phyloP scores from a whole-genome alignment of 352 stramenopile genomes.

The Globisporangium irregulare region DNA sequence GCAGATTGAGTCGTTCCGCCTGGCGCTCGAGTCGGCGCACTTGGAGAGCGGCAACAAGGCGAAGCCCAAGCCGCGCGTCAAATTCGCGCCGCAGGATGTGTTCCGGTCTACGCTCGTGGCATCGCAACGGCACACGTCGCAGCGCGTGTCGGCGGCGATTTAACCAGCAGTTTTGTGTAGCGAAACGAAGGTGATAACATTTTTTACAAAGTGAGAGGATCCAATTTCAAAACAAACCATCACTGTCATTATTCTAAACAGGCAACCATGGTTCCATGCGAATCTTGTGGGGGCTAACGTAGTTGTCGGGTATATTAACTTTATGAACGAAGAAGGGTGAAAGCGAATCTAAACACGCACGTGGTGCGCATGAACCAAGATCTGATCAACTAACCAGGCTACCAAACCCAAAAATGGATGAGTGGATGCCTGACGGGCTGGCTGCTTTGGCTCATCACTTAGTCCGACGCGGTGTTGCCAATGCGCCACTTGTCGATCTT shows the following conservation, averaged over 20 bases:
- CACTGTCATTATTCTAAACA: background rate
- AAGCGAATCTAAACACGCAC: background rate
- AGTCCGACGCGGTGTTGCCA: conserved; percentile 29
- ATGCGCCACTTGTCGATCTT: conserved; percentile 85
- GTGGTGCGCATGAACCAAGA: background rate
- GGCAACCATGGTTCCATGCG: background rate
- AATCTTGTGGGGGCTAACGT: background rate
- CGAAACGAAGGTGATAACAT: background rate
- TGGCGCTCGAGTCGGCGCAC: conserved; percentile 74
- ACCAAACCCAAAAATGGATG: background rate
- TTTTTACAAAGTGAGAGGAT: no score
- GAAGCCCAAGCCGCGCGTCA: conserved; percentile 60
- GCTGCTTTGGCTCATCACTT: background rate
- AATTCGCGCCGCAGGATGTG: conserved; percentile 70
- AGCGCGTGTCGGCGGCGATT: conserved; percentile 19
- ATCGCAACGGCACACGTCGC: conserved; percentile 21
- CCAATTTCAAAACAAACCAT: background rate
- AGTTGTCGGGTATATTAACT: conserved; percentile 4
- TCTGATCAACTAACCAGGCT: background rate
- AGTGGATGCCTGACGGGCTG: background rate
- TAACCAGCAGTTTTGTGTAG: background rate
- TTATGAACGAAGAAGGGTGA: conserved; percentile 2
- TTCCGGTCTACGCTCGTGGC: conserved; percentile 53
- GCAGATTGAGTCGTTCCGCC: conserved; percentile 72
- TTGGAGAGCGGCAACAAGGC: conserved; percentile 52